Base-by-base conservation (phyloP, 306 rosid genomes). In the Benincasa hispida region DNA sequence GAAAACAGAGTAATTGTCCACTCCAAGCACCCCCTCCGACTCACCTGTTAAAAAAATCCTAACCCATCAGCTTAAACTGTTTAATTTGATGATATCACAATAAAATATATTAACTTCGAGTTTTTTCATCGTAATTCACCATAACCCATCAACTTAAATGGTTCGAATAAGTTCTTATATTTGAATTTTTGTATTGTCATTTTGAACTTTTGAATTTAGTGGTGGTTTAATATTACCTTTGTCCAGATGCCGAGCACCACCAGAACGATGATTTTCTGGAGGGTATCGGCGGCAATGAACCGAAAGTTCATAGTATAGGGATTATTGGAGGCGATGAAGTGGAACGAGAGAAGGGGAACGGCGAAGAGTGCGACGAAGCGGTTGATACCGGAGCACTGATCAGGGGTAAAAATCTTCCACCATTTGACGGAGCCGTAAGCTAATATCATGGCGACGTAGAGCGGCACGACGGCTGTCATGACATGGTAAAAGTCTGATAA, bases 401-500 rank as follows among this genome's bases (percentile, higher is more conserved):
- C 93, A 0, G 98, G 96, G 6, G 90, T 82, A 85, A 92, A 92
- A 77, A 92, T 92, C 74, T 92, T 90, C 98, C 96, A 92, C 98
- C 98, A 90, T 82, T 90, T 90, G 3, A 92, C 98, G 0, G 98
- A 92, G 39, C 96, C 98, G 68, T 92, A 92, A 25, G 96, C 96
- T 3, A 92, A 67, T 45, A 92, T 74, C 98, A 92, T 92, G 5
- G 98, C 96, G 78, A 90, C 96, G 70, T 92, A 92, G 0, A 92
- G 92, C 6, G 98, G 98, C 34, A 92, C 94, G 89, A 90, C 88
- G 72, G 98, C 89, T 3, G 98, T 92, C 96, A 92, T 90, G 1
- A 92, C 98, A 79, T 92, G 92, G 83, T 92, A 92, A 67, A 92
- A 90, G 72, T 92, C 96, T 5, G 66, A 65, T 77, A 89, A 74